Conservation (phyloP, 2,329 filamentous ascomycete species). For the Chaetomium olivaceum region DNA sequence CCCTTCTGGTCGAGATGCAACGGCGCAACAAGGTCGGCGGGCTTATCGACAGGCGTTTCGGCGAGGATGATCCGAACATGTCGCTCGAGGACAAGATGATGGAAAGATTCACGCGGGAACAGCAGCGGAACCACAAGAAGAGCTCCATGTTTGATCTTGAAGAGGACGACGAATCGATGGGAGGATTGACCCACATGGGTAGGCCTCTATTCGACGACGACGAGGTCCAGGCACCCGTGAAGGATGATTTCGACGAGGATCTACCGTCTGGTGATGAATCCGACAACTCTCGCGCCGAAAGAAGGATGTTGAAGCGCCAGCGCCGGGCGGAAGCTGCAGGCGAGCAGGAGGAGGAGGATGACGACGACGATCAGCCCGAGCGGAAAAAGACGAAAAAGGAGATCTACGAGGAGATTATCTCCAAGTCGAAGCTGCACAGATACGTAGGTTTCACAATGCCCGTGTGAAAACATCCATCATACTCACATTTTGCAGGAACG, state of each 20-base stretch:
- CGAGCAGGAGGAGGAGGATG: constrained; percentile 51
- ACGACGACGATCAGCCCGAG: constrained; percentile 63
- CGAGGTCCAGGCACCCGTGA: constrained; percentile 49
- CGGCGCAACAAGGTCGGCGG: constrained; percentile 87
- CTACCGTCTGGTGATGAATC: constrained; percentile 59
- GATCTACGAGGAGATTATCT: constrained; percentile 96
- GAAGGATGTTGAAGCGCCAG: constrained; percentile 57
- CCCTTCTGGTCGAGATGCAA: constrained; percentile 86
- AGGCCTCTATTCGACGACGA: constrained; percentile 69
- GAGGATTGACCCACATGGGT: constrained; percentile 80
- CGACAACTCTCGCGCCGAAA: constrained; percentile 55
- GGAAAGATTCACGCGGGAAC: constrained; percentile 86
- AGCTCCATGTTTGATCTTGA: constrained; percentile 87
- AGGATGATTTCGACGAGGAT: constrained; percentile 81
- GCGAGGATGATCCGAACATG: constrained; percentile 93
- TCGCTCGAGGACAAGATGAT: constrained; percentile 89
- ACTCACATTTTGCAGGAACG: constrained; percentile 57
- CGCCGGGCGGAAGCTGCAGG: constrained; percentile 53
- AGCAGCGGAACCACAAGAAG: constrained; percentile 75
- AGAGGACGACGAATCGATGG: constrained; percentile 66
- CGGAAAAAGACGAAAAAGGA: constrained; percentile 94
- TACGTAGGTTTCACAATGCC: constrained; percentile 46
- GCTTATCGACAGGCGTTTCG: constrained; percentile 89
- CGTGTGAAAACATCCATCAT: too few relatives aligned
- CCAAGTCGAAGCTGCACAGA: constrained; percentile 94